A percentile compares a stretch with the other conserved stretches of the same genome.
Evolutionary conservation across 1,284 basidiomycete species (phyloP).

Genomic region (Tilletia caries): DNA sequence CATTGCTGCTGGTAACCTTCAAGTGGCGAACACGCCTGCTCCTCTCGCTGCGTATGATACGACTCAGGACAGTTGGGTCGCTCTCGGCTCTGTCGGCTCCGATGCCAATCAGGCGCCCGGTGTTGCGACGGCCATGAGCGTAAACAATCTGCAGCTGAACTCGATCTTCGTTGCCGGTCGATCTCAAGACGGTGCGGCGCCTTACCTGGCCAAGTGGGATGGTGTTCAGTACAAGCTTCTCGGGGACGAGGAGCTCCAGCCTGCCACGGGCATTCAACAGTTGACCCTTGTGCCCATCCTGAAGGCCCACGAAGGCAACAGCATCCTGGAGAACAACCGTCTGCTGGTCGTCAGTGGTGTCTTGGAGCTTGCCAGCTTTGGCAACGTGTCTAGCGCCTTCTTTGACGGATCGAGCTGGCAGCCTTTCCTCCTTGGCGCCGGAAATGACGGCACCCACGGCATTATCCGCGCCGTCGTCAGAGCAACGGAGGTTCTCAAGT

Average conservation of each 20-base stretch:
- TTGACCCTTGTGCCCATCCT: slow-evolving; percentile 80
- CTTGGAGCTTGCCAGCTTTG: slow-evolving; percentile 64
- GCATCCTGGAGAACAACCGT: slow-evolving; percentile 75
- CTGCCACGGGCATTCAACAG: slow-evolving; percentile 71
- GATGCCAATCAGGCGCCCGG: slow-evolving; percentile 68
- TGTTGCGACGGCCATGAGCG: slow-evolving; percentile 80
- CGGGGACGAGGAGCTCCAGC: slow-evolving; percentile 48
- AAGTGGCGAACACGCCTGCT: slow-evolving; percentile 63
- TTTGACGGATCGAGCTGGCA: slow-evolving; percentile 80
- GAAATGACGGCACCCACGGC: slow-evolving; percentile 68
- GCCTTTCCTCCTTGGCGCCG: slow-evolving; percentile 75
- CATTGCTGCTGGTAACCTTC: slow-evolving; percentile 65
- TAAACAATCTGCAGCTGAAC: slow-evolving; percentile 73
- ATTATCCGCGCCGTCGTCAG: slow-evolving; percentile 68
- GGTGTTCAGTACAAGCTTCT: slow-evolving; percentile 29
- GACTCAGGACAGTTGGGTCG: slow-evolving; percentile 55
- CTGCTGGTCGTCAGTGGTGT: slow-evolving; percentile 85
- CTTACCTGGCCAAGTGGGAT: slow-evolving; percentile 43
- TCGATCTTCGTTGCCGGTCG: slow-evolving; percentile 87
- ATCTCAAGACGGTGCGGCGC: slow-evolving; percentile 27
- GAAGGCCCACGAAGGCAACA: slow-evolving; percentile 67
- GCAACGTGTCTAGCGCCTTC: slow-evolving; percentile 67
- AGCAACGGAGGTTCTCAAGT: slow-evolving; percentile 60
- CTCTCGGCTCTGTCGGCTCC: slow-evolving; percentile 71
- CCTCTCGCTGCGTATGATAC: slow-evolving; percentile 72